phyloP scores from a whole-genome alignment of 2,329 filamentous ascomycete genomes.

The Trichoderma afroharzianum region DNA sequence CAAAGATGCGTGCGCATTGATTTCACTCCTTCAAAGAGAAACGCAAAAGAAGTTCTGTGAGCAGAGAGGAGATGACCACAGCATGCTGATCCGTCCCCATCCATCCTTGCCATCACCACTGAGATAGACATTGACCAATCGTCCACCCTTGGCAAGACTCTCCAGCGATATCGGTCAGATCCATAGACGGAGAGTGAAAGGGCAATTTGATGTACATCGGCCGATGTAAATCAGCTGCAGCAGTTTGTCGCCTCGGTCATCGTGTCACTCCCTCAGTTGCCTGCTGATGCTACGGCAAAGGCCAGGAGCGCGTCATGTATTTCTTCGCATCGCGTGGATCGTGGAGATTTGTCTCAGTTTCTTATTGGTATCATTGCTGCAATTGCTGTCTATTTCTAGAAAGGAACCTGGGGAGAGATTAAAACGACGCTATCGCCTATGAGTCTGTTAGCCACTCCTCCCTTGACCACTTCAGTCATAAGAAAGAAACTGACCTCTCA shows the following conservation, averaged over 20 bases:
- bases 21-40: background rate
- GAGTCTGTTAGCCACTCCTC: slow-evolving; percentile 23
- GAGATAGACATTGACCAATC: background rate
- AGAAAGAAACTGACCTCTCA: slow-evolving; percentile 66
- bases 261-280: background rate
- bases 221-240: background rate
- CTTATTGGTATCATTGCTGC: background rate
- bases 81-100: background rate
- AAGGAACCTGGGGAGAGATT: slow-evolving; percentile 59
- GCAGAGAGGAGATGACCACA: background rate
- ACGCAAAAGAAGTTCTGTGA: background rate
- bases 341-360: background rate
- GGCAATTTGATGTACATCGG: background rate
- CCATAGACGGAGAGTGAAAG: background rate
- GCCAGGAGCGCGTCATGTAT: background rate
- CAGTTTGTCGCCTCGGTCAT: background rate
- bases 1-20: background rate
- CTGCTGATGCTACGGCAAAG: background rate
- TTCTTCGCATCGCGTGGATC: background rate
- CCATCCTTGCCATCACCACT: background rate
- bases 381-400: slow-evolving; percentile 27
- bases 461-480: background rate
- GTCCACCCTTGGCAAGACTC: background rate
- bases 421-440: slow-evolving; percentile 70
- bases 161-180: background rate